These are phyloP conservation scores for Mycena rebaudengoi DNA, from an alignment of 768 basidiomycete genomes.

Conservation along the genomic window DNA sequence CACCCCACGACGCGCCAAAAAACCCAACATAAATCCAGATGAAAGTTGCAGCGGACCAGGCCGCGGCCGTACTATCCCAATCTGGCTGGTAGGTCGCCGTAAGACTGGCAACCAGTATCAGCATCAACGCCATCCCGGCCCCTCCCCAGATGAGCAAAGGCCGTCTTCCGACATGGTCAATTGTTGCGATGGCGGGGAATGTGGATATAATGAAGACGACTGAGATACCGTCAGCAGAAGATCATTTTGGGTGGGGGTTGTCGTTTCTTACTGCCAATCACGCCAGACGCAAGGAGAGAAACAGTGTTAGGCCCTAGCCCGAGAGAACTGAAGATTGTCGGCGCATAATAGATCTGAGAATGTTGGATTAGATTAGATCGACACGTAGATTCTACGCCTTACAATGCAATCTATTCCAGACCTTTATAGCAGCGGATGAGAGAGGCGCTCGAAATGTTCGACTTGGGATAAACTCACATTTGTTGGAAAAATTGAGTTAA, in stretches of 20 bases:
- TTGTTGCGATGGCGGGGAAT: conserved; percentile 14
- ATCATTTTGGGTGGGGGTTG: neutral
- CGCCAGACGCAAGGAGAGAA: conserved; percentile 51
- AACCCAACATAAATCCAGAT: conserved; percentile 51
- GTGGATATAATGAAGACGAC: conserved; percentile 23
- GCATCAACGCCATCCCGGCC: conserved; percentile 37
- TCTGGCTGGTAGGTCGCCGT: conserved; percentile 28
- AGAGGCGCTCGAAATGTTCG: neutral
- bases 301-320: conserved; percentile 50
- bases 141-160: conserved; percentile 50
- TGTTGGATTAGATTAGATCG: neutral
- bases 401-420: conserved; percentile 36
- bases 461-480: conserved; percentile 13
- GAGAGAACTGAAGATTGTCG: conserved; percentile 48
- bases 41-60: conserved; percentile 42
- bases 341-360: conserved; percentile 30
- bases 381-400: conserved; percentile 17
- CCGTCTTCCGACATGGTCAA: conserved; percentile 49
- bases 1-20: conserved; percentile 42
- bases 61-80: conserved; percentile 33
- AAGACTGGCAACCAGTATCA: conserved; percentile 27
- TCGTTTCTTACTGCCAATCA: conserved; percentile 41
- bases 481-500: conserved; percentile 32
- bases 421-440: conserved; percentile 15
- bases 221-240: neutral